Percentiles rank a stretch among this genome's conserved stretches.
Conservation (phyloP, 1,139 yeast species). For the Geotrichum aggregatum region DNA sequence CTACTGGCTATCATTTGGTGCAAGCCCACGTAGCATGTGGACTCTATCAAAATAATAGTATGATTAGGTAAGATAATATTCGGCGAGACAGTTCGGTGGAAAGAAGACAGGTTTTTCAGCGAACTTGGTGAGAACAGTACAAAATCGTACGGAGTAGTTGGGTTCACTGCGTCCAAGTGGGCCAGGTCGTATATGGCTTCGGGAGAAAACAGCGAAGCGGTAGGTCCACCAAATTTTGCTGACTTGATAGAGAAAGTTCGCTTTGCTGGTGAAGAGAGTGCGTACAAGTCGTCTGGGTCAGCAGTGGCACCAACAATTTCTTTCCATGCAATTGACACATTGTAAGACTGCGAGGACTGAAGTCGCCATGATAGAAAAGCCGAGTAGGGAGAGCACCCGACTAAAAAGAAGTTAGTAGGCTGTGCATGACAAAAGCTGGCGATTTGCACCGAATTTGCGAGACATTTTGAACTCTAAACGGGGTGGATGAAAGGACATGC, state of each 20-base stretch:
- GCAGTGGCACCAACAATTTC: slow-evolving; percentile 17
- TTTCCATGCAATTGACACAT: slow-evolving; percentile 29
- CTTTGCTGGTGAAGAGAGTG: slow-evolving; percentile 11
- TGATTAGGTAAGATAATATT: slow-evolving; percentile 28
- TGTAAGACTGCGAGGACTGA: slow-evolving; percentile 24
- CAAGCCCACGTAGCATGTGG: slow-evolving; percentile 34
- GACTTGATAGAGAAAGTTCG: slow-evolving; percentile 24
- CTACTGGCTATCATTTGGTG: slow-evolving; percentile 31
- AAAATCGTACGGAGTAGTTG: slow-evolving; percentile 27
- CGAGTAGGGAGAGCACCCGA: slow-evolving; percentile 31
- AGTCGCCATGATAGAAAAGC: slow-evolving; percentile 31
- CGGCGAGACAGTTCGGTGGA: slow-evolving; percentile 16
- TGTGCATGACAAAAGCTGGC: no score
- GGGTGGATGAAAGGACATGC: no score
- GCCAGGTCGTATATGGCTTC: slow-evolving; percentile 19
- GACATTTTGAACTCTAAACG: no score
- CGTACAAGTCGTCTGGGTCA: slow-evolving; percentile 11
- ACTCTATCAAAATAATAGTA: slow-evolving; percentile 35
- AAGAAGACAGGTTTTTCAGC: slow-evolving; percentile 27
- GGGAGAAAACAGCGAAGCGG: slow-evolving; percentile 20
- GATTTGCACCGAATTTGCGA: no score
- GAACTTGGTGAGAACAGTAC: slow-evolving; percentile 33
- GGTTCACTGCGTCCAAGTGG: slow-evolving; percentile 13
- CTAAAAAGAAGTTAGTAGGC: slow-evolving; percentile 18
- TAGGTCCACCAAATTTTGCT: slow-evolving; percentile 31